These are phyloP conservation scores for Pelargonium citronellum DNA, from an alignment of 441 rosid genomes.

Conservation along the genomic window DNA sequence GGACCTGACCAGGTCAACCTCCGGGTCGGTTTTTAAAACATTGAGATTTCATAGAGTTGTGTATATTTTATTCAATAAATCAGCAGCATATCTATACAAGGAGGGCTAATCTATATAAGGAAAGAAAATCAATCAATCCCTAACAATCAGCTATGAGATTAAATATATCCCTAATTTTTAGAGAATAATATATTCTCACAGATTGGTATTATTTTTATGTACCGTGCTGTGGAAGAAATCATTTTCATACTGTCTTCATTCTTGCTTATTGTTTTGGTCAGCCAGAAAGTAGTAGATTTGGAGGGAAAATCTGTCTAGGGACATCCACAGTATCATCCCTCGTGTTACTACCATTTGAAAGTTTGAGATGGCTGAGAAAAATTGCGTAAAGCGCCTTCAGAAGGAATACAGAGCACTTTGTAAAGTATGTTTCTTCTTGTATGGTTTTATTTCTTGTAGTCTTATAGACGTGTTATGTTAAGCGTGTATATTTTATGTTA, in stretches of 20 bases:
- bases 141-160: no score
- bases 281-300: constrained; percentile 13
- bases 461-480: background rate
- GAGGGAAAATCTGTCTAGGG: constrained; percentile 16
- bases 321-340: background rate
- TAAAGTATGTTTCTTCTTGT: constrained; percentile 44
- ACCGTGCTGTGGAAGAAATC: background rate
- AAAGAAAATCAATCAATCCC: no score
- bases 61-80: no score
- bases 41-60: no score
- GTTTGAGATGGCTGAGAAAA: constrained; percentile 71
- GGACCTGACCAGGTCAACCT: no score
- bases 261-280: constrained; percentile 7
- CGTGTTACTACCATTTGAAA: constrained; percentile 18
- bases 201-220: background rate
- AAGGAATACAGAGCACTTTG: constrained; percentile 92
- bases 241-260: background rate
- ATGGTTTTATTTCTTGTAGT: constrained; percentile 5
- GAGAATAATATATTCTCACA: no score
- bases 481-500: background rate
- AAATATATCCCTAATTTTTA: no score
- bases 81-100: no score
- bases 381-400: constrained; percentile 86
- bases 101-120: no score
- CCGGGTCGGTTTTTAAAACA: no score